phyloP scores from a whole-genome alignment of 2,329 filamentous ascomycete species.

The Fusarium sarcochroum region DNA sequence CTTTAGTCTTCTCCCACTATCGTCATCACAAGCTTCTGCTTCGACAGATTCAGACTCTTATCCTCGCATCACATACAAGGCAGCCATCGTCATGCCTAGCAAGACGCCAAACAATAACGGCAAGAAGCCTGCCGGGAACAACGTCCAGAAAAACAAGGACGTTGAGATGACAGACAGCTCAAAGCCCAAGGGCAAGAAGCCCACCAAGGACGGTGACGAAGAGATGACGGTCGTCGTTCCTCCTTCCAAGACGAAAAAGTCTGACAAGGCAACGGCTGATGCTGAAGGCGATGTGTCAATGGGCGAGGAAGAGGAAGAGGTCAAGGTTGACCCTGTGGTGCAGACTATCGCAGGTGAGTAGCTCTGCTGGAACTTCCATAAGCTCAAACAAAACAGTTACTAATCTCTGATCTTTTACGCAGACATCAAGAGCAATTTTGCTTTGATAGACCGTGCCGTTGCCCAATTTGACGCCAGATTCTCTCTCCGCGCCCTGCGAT shows the following conservation, averaged over 20 bases:
- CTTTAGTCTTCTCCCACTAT: conserved; percentile 32
- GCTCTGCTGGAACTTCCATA: conserved; percentile 1
- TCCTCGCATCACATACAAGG: conserved; percentile 19
- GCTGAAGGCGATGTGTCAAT: conserved; percentile 79
- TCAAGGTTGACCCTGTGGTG: conserved; percentile 71
- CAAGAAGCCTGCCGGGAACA: conserved; percentile 78
- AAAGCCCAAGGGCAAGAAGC: conserved; percentile 77
- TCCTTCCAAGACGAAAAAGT: conserved; percentile 76
- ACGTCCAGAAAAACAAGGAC: conserved; percentile 73
- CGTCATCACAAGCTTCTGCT: conserved; percentile 35
- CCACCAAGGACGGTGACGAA: conserved; percentile 76
- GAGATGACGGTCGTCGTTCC: conserved; percentile 88
- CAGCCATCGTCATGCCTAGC: conserved; percentile 71
- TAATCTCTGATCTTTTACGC: conserved; percentile 41
- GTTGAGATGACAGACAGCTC: conserved; percentile 79
- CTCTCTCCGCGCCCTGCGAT: conserved; percentile 91
- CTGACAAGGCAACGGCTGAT: conserved; percentile 69
- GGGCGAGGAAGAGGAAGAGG: conserved; percentile 71
- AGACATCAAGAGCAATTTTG: conserved; percentile 98
- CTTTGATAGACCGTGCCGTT: conserved; percentile 91
- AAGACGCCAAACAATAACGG: conserved; percentile 81
- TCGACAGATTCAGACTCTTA: conserved; percentile 26
- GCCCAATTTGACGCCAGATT: conserved; percentile 95
- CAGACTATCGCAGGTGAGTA: conserved; percentile 72
- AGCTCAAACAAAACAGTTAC: conserved; percentile 19